These are phyloP conservation scores for Penicillium occitanis DNA, from an alignment of 2,329 filamentous ascomycete genomes.

Conservation along the genomic window DNA sequence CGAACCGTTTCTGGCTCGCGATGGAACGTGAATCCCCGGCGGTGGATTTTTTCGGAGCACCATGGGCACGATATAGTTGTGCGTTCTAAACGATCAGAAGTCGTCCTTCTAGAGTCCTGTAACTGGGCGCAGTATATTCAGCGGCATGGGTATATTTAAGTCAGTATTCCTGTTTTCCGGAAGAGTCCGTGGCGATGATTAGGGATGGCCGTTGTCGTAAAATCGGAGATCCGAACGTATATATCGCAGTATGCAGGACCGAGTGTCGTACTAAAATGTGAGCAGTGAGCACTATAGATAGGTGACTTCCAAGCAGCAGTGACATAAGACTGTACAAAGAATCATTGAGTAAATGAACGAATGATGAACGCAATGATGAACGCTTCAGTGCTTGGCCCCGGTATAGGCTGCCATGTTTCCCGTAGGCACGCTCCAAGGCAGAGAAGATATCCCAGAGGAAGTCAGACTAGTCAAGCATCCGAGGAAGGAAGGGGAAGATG, in stretches of 20 bases:
- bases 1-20: constrained; percentile 32
- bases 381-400: background rate
- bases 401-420: constrained; percentile 9
- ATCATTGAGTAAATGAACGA: background rate
- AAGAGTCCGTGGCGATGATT: background rate
- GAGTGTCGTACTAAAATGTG: background rate
- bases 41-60: constrained; percentile 42
- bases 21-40: constrained; percentile 36
- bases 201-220: background rate
- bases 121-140: background rate
- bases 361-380: background rate
- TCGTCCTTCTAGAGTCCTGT: background rate
- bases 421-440: background rate
- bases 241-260: background rate
- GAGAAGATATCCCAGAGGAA: background rate
- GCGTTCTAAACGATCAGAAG: background rate
- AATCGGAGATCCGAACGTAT: background rate
- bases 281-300: background rate
- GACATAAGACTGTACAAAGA: background rate
- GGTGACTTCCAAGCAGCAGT: background rate
- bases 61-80: constrained; percentile 27
- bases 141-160: background rate
- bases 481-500: constrained; percentile 8
- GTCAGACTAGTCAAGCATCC: background rate
- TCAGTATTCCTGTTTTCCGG: background rate